phyloP scores from a whole-genome alignment of 2,329 filamentous ascomycete species.

The Zasmidium angulare region DNA sequence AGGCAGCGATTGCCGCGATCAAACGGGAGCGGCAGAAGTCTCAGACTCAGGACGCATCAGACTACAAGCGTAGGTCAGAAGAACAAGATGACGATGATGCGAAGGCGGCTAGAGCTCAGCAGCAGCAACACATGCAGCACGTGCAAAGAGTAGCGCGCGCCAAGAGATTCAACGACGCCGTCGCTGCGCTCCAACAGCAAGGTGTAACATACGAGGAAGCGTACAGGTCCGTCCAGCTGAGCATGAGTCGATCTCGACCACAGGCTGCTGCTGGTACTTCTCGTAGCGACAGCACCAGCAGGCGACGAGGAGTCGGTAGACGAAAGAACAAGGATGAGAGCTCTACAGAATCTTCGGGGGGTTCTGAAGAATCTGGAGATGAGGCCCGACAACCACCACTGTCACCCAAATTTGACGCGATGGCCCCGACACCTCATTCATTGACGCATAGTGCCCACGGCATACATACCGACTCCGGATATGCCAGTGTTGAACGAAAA shows the following conservation, averaged over 20 bases:
- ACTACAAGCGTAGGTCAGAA: neutral
- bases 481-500: neutral
- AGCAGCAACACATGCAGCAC: neutral
- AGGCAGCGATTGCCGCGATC: neutral
- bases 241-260: no score
- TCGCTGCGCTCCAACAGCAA: neutral
- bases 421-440: no score
- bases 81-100: no score
- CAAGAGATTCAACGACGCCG: neutral
- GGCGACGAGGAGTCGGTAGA: no score
- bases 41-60: neutral
- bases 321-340: no score
- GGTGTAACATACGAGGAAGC: neutral
- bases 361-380: no score
- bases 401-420: no score
- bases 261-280: no score
- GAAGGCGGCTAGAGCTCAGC: neutral
- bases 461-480: neutral
- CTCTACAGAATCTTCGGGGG: no score
- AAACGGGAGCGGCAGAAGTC: neutral
- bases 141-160: neutral
- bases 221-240: neutral
- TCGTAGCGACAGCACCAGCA: no score
- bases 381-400: no score
- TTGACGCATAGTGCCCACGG: no score